A percentile compares a stretch with the other conserved stretches of the same genome.
Conservation (phyloP, 331 rosid genomes). For the Arachis monticola region DNA sequence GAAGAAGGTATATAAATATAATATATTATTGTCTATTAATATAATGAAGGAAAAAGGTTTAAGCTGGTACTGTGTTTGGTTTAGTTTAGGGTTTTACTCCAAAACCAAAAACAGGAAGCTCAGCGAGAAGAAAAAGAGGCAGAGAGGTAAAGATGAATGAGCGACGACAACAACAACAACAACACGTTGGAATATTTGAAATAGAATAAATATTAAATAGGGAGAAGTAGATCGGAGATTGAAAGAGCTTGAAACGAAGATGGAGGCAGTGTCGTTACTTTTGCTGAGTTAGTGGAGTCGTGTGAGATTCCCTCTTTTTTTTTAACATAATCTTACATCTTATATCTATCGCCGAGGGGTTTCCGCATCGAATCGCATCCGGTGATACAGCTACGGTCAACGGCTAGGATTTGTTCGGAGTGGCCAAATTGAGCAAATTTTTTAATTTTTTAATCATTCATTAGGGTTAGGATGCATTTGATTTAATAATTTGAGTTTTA, state of each 20-base stretch:
- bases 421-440: no score
- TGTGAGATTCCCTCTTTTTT: neutral
- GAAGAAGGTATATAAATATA: neutral
- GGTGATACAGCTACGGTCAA: slow-evolving; percentile 1
- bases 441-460: no score
- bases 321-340: no score
- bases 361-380: slow-evolving; percentile 37
- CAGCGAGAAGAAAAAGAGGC: neutral
- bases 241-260: neutral
- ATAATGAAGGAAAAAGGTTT: neutral
- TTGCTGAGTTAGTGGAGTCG: neutral
- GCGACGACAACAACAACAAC: neutral
- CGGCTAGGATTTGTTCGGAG: slow-evolving; percentile 35
- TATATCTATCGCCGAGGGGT: slow-evolving; percentile 16
- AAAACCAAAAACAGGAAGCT: neutral
- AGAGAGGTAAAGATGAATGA: neutral
- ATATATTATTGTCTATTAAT: neutral
- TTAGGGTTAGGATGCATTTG: no score
- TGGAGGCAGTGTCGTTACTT: neutral
- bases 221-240: slow-evolving; percentile 22
- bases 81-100: neutral
- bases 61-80: neutral
- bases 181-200: no score
- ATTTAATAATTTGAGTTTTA: no score
- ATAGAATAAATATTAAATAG: neutral